Base-by-base conservation (phyloP, 2,329 filamentous ascomycete species). In the Parastagonospora nodorum region DNA sequence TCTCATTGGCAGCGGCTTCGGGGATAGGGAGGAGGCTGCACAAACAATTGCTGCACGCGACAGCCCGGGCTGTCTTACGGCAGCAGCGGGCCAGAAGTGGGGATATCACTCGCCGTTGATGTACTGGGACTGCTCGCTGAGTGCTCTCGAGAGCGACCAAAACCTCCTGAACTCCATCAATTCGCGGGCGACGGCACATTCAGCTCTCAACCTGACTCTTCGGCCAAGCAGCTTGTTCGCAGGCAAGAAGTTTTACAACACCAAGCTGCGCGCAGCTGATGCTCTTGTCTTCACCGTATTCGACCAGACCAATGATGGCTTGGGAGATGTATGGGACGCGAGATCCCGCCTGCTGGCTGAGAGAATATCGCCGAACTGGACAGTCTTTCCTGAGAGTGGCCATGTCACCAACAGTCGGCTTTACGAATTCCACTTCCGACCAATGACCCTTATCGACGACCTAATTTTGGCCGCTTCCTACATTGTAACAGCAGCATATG, bases 91-190 rank as follows among this genome's bases (percentile, higher is more conserved):
- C 57, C 75, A 85, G 60, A 84, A 84, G 4, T 91, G 88, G 88
- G 89, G 89, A 60, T 89, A 89, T 65, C 88, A 92, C 63, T 92
- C 89, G n/a, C 89, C 89, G 1, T 74, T 93, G 46, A 86, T 90
- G 71, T 92, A 92, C 71, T 93, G 89, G 89, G 82, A 85, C 52
- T 88, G 86, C 67, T 88, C 79, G 4, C 56, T 80, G n/a, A 66
- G 76, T 5, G 78, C 82, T 1, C 82, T 93, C 42, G 68, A 81
- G 24, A 68, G 73, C 12, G 89, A 93, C 62, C 46, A 69, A 0
- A 80, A 92, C 65, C 80, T 92, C 10, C 69, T 92, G 2, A 71
- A 74, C 1, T 92, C 89, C 0, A 86, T 92, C 63, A 91, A 92
- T 60, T 75, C 82, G 45, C 82, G 77, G 54, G 84, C 84, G 47